Conservation (phyloP, 2,329 filamentous ascomycete species). For the Xylariaceae sp. region DNA sequence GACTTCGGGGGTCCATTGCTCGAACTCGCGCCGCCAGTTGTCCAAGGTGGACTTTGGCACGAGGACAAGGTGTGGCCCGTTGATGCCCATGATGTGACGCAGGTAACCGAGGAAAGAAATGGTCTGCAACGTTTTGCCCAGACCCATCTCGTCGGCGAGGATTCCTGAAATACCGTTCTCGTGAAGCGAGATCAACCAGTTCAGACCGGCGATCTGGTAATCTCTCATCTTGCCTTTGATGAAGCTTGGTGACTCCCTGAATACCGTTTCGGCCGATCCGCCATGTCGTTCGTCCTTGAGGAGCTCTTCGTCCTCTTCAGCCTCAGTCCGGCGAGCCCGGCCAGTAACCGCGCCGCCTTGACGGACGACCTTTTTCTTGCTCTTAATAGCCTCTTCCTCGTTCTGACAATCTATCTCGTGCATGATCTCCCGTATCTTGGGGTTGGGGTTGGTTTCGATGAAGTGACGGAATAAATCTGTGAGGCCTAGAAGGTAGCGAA, state of each 20-base stretch:
- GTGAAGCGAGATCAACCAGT: slow-evolving; percentile 96
- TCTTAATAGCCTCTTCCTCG: slow-evolving; percentile 61
- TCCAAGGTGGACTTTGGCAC: slow-evolving; percentile 97
- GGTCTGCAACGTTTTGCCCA: slow-evolving; percentile 95
- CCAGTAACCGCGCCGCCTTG: slow-evolving; percentile 79
- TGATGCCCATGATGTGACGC: slow-evolving; percentile 82
- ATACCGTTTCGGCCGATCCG: slow-evolving; percentile 79
- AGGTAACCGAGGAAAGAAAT: slow-evolving; percentile 96
- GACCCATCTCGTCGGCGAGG: slow-evolving; percentile 95
- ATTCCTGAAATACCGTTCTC: slow-evolving; percentile 99
- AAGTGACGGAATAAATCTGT: slow-evolving; percentile 98
- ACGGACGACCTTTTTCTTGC: slow-evolving; percentile 68
- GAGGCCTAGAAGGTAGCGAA: slow-evolving; percentile 88
- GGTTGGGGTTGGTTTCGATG: slow-evolving; percentile 95
- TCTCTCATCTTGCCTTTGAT: slow-evolving; percentile 88
- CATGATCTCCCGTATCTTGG: slow-evolving; percentile 90
- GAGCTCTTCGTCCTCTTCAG: slow-evolving; percentile 92
- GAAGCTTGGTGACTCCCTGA: slow-evolving; percentile 89
- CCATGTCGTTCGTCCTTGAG: slow-evolving; percentile 84
- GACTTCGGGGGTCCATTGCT: slow-evolving; percentile 90
- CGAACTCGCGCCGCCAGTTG: slow-evolving; percentile 96
- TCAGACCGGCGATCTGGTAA: slow-evolving; percentile 91
- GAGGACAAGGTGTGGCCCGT: slow-evolving; percentile 81
- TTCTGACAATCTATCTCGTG: slow-evolving; percentile 92
- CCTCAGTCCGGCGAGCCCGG: slow-evolving; percentile 82